phyloP scores from a whole-genome alignment of 805 yeast genomes.

The Schwanniomyces occidentalis region DNA sequence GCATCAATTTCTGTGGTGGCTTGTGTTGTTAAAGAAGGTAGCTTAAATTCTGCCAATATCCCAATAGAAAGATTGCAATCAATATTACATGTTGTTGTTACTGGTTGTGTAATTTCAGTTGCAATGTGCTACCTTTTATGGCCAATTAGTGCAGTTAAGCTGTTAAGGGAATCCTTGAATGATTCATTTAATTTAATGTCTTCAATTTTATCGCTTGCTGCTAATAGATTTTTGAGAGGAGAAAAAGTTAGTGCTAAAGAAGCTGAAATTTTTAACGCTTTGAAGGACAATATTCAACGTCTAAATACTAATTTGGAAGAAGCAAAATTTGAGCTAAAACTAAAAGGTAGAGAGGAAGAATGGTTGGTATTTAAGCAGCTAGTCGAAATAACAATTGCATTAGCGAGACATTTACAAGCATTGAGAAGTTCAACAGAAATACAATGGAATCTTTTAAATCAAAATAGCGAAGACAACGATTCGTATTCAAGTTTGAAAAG shows the following conservation, averaged over 20 bases:
- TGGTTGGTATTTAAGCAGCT: constrained; percentile 45
- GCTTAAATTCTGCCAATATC: constrained; percentile 55
- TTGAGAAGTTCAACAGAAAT: constrained; percentile 67
- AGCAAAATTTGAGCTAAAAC: constrained; percentile 57
- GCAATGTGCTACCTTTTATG: constrained; percentile 60
- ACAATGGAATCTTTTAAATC: constrained; percentile 56
- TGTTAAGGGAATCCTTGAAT: constrained; percentile 48
- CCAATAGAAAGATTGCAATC: constrained; percentile 56
- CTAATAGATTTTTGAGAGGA: constrained; percentile 52
- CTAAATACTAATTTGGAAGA: constrained; percentile 52
- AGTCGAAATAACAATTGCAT: constrained; percentile 50
- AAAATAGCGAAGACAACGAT: constrained; percentile 11
- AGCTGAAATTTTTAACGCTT: constrained; percentile 30
- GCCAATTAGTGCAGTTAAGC: constrained; percentile 58
- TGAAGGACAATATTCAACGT: constrained; percentile 40
- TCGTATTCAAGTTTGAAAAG: constrained; percentile 25
- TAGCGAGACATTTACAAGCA: constrained; percentile 64
- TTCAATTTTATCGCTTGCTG: constrained; percentile 42
- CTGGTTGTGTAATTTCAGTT: constrained; percentile 64
- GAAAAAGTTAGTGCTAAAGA: constrained; percentile 45
- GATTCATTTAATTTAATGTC: constrained; percentile 55
- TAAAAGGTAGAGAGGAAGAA: constrained; percentile 57
- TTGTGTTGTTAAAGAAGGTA: constrained; percentile 73
- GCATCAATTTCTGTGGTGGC: constrained; percentile 72
- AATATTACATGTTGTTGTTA: constrained; percentile 55